Conservation (phyloP, 208 protist genomes). For the Leishmania gerbilli region DNA sequence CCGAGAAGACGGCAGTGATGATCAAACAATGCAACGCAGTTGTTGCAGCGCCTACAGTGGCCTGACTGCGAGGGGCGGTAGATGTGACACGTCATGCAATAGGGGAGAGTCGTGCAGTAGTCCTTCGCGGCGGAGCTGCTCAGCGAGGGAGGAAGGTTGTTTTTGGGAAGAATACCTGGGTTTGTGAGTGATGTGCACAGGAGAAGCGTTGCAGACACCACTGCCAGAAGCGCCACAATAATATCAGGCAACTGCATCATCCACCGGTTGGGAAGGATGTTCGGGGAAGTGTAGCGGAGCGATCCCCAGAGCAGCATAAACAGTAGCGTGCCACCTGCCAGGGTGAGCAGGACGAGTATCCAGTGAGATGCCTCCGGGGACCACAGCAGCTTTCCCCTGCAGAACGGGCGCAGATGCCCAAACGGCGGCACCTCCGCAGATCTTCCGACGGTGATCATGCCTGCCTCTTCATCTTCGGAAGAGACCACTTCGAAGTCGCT, state of each 20-base stretch:
- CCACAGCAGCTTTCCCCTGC: slow-evolving; percentile 22
- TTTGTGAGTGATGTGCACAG: slow-evolving; percentile 31
- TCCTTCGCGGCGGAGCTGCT: slow-evolving; percentile 14
- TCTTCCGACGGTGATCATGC: slow-evolving; percentile 9
- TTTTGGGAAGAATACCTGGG: slow-evolving; percentile 33
- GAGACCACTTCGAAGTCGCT: slow-evolving; percentile 33
- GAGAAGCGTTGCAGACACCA: slow-evolving; percentile 18
- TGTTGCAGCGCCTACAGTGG: slow-evolving; percentile 35
- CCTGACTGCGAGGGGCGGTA: slow-evolving; percentile 31
- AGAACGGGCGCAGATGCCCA: slow-evolving; percentile 30
- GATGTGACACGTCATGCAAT: slow-evolving; percentile 32
- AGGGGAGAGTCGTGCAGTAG: slow-evolving; percentile 33
- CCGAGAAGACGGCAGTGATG: slow-evolving; percentile 36
- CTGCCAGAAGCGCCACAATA: slow-evolving; percentile 12
- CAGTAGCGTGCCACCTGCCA: slow-evolving; percentile 10
- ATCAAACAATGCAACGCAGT: slow-evolving; percentile 34
- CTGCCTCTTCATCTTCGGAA: slow-evolving; percentile 28
- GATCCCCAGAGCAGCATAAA: slow-evolving; percentile 36
- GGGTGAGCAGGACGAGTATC: slow-evolving; percentile 25
- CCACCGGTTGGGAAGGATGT: slow-evolving; percentile 10
- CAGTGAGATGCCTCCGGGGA: slow-evolving; percentile 34
- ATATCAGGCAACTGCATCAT: slow-evolving; percentile 34
- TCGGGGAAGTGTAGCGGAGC: slow-evolving; percentile 28
- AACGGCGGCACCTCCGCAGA: slow-evolving; percentile 19
- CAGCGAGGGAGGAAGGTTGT: slow-evolving; percentile 8